Evolutionary conservation across 306 rosid species (phyloP).

Genomic region (Prunus kanzakura): DNA sequence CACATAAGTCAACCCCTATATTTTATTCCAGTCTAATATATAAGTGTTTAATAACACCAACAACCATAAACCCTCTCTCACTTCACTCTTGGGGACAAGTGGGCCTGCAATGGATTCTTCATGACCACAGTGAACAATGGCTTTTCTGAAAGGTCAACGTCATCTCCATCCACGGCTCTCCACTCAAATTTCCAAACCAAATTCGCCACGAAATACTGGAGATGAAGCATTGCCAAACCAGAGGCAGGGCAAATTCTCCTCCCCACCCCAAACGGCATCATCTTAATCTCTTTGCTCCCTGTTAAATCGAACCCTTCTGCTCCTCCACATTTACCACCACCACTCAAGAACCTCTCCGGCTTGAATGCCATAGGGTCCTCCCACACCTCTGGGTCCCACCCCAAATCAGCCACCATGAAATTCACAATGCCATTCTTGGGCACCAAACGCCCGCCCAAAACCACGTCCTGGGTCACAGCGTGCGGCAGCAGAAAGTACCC

Average conservation of each 20-base stretch:
- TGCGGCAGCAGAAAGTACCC: slow-evolving; percentile 28
- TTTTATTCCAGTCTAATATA: no score
- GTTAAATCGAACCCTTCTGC: slow-evolving; percentile 7
- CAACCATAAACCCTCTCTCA: not conserved
- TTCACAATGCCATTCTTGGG: slow-evolving; percentile 21
- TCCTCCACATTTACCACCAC: not conserved
- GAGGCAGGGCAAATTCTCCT: slow-evolving; percentile 27
- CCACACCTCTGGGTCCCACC: slow-evolving; percentile 34
- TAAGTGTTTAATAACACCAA: not conserved
- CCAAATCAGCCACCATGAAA: slow-evolving; percentile 35
- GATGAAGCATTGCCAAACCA: slow-evolving; percentile 25
- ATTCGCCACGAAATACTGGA: slow-evolving; percentile 37
- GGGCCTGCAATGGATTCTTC: slow-evolving; percentile 29
- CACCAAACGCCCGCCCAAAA: slow-evolving; percentile 15
- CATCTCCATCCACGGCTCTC: not conserved
- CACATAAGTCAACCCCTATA: no score
- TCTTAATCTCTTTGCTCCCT: slow-evolving; percentile 24
- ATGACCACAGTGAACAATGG: slow-evolving; percentile 30
- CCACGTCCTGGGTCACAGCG: slow-evolving; percentile 14
- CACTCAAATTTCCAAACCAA: slow-evolving; percentile 30
- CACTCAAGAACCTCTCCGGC: slow-evolving; percentile 28
- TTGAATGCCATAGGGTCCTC: slow-evolving; percentile 31
- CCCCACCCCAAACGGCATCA: slow-evolving; percentile 40
- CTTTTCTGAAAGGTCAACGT: slow-evolving; percentile 23
- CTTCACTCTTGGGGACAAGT: slow-evolving; percentile 4